Conservation (phyloP, 2,329 filamentous ascomycete species). For the Achaetomium macrosporum region DNA sequence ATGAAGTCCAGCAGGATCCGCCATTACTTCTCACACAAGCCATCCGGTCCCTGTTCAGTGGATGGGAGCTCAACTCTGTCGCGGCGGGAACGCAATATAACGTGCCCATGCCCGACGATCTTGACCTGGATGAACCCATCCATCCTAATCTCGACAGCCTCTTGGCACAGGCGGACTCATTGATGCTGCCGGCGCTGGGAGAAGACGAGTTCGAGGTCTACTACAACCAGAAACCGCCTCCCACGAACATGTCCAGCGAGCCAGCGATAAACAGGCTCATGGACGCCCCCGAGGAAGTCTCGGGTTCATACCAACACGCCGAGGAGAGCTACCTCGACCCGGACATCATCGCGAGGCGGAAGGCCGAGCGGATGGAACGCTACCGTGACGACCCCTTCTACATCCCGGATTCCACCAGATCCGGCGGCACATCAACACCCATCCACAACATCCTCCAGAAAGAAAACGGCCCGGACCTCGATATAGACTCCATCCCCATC, state of each 20-base stretch:
- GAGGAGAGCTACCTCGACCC: slow-evolving; percentile 65
- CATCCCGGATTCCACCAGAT: slow-evolving; percentile 45
- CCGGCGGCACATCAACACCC: slow-evolving; percentile 59
- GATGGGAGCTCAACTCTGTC: slow-evolving; percentile 88
- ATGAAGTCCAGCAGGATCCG: slow-evolving; percentile 54
- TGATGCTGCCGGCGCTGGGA: slow-evolving; percentile 45
- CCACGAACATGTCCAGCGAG: slow-evolving; percentile 44
- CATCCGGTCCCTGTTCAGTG: slow-evolving; percentile 79
- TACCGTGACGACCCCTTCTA: slow-evolving; percentile 96
- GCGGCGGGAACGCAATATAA: slow-evolving; percentile 76
- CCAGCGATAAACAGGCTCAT: slow-evolving; percentile 51
- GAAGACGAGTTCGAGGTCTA: slow-evolving; percentile 63
- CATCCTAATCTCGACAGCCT: slow-evolving; percentile 66
- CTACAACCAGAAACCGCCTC: slow-evolving; percentile 52
- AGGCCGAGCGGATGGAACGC: slow-evolving; percentile 70
- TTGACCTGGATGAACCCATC: slow-evolving; percentile 78
- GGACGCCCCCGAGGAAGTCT: slow-evolving; percentile 40
- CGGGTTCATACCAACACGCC: slow-evolving; percentile 51
- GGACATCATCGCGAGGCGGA: slow-evolving; percentile 67
- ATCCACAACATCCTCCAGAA: slow-evolving; percentile 70
- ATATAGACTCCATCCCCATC: slow-evolving; percentile 92
- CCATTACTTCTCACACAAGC: slow-evolving; percentile 85
- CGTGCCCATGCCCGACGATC: slow-evolving; percentile 68
- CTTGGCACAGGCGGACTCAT: slow-evolving; percentile 52
- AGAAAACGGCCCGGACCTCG: slow-evolving; percentile 70